Base-by-base conservation (phyloP, 2,329 filamentous ascomycete species). In the Penicillium rolfsii region DNA sequence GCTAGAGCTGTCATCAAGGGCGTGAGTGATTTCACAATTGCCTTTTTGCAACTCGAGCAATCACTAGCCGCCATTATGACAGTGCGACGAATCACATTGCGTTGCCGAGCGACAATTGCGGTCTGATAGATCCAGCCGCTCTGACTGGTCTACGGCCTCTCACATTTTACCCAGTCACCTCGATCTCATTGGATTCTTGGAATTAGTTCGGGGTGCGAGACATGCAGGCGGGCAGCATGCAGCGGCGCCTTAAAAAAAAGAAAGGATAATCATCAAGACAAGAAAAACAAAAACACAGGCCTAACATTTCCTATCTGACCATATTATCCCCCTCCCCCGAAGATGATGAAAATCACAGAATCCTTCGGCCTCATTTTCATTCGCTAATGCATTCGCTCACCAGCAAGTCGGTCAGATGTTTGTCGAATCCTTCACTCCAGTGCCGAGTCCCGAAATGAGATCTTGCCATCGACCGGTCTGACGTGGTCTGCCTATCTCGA, bases 51-150 rank as follows among this genome's bases (percentile, higher is more conserved):
- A 26, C 33, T 26, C 6, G 33, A 36, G 49, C 33, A 52, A 55
- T 61, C 33, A n/a, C 43, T 61, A 57, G 58, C 61, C 61, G 59
- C 61, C 59, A 41, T 52, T 55, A 45, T 52, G 36, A 24, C 36
- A 38, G 28, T 9, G 11, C 14, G 40, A 43, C 67, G 63, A 68
- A 67, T 69, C 61, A 66, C 28, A 24, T 46, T 5, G 9, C 53
- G 38, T 1, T 5, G 9, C 6, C 22, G n/a, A 22, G 33, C 24
- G 28, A 52, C 16, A 63, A 57, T 60, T 62, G 54, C 60, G 59
- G 63, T 62, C 67, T 66, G 63, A 67, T 67, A 68, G 59, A 66
- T 66, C 62, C 54, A 62, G 33, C 24, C 24, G 4, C 48, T 45
- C 41, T 69, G 50, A 67, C 55, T 68, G 65, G 67, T 60, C 52